Percentiles rank a stretch among this genome's conserved stretches.
These are phyloP conservation scores for Leptographium galeiforme DNA, from an alignment of 2,329 filamentous ascomycete species.

Conservation along the genomic window DNA sequence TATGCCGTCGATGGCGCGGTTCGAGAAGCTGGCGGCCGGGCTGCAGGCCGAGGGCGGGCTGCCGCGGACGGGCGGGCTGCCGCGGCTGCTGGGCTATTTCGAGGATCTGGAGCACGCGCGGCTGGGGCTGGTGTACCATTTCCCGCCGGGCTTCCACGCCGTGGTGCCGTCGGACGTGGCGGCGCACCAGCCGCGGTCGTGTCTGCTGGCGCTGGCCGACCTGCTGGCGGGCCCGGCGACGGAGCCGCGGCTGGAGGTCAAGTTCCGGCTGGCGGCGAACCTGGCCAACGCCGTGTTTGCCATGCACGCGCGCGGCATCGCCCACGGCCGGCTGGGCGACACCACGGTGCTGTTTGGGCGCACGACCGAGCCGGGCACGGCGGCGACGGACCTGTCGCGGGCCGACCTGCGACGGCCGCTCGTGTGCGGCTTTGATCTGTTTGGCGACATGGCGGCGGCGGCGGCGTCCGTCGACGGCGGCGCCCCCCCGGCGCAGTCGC, in stretches of 20 bases:
- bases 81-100: constrained; percentile 54
- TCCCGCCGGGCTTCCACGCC: constrained; percentile 51
- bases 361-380: constrained; percentile 20
- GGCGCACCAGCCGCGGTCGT: constrained; percentile 28
- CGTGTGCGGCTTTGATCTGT: constrained; percentile 62
- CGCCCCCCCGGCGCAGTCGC: constrained; percentile 16
- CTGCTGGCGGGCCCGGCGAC: constrained; percentile 37
- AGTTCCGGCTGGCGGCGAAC: constrained; percentile 62
- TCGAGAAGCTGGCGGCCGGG: constrained; percentile 48
- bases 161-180: constrained; percentile 19
- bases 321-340: constrained; percentile 57
- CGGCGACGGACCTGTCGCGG: constrained; percentile 13
- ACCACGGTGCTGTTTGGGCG: constrained; percentile 55
- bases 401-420: constrained; percentile 56
- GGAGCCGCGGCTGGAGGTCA: constrained; percentile 59
- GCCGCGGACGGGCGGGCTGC: constrained; percentile 21
- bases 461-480: constrained; percentile 22
- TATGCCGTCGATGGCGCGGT: constrained; percentile 49
- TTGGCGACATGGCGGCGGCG: constrained; percentile 34
- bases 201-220: constrained; percentile 38
- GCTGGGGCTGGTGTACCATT: constrained; percentile 62
- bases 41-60: constrained; percentile 32
- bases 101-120: constrained; percentile 59
- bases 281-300: constrained; percentile 61
- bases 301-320: constrained; percentile 54